Percentiles rank a stretch among this genome's conserved stretches.
Evolutionary conservation across 2,329 filamentous ascomycete species (phyloP).

Genomic region (Fusarium subglutinans): DNA sequence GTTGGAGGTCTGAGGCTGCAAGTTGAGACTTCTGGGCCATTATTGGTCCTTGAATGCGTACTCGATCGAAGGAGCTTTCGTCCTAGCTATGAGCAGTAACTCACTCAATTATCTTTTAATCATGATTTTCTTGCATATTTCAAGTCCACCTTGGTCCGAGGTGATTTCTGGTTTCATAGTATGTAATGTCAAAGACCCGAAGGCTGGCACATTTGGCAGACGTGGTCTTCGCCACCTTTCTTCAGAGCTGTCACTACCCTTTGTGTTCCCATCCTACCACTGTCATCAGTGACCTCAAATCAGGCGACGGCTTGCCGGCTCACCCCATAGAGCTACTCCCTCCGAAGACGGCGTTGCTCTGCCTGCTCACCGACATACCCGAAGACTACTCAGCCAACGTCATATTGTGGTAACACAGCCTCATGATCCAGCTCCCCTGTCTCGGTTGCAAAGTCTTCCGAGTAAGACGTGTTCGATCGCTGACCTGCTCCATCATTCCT

Average conservation of each 20-base stretch:
- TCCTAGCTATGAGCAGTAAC: neutral
- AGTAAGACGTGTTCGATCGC: neutral
- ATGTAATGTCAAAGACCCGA: neutral
- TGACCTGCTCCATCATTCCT: neutral
- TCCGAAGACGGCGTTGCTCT: accelerated
- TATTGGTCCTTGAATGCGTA: neutral
- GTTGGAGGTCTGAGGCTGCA: neutral
- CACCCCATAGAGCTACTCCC: accelerated
- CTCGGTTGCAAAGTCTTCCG: neutral
- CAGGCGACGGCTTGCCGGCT: neutral
- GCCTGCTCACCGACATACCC: neutral
- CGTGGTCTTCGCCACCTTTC: neutral
- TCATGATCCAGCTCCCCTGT: neutral
- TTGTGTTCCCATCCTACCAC: accelerated
- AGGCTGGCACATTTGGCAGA: too few species aligned
- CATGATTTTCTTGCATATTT: accelerated
- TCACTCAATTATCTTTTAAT: accelerated
- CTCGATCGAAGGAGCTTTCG: too few species aligned
- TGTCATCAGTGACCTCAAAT: accelerated
- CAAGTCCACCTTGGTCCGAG: too few species aligned
- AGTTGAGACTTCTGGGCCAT: accelerated
- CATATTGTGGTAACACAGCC: neutral
- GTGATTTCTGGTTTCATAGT: accelerated
- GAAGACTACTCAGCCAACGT: neutral
- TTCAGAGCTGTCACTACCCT: neutral